Base-by-base conservation (phyloP, 78 protist species). In the Guillardia theta region DNA sequence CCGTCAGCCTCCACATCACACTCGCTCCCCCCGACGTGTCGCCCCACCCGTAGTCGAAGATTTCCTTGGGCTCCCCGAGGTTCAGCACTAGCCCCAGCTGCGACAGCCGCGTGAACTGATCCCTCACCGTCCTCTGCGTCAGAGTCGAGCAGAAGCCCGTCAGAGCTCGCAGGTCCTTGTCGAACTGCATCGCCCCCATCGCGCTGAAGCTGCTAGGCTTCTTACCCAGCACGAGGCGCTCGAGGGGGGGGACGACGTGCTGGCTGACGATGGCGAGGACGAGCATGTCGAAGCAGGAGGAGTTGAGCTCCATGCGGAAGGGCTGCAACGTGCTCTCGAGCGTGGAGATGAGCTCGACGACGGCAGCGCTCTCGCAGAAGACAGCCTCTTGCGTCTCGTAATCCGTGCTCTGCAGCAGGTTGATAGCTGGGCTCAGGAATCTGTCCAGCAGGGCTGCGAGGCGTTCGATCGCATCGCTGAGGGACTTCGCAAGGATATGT, bases 121-220 rank as follows among this genome's bases (percentile, higher is more conserved):
- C 83, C 27, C 83, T 36, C 27, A 70, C 10, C 46, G 83, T 24
- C 46, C 83, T 36, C n/a, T 4, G 6, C 36, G 83, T 70, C 46
- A 70, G 83, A 24, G 3, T 1, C 21, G 83, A 70, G 41, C n/a
- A 33, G 83, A 18, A 4, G 83, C 36, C 83, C 36, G 41, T 70
- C 46, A 70, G 83, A 12, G 83, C 83, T 36, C 83, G 83, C 41
- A 70, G 41, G 83, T 70, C 83, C 83, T 70, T 70, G 83, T 70
- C 83, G 41, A 70, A 70, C 45, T 33, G 83, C 83, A 70, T 70
- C 45, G 83, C 83, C 41, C 83, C 83, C 33, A 70, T 22, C 45
- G 45, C 41, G 41, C 41, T 24, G 41, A 4, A 70, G 46, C n/a
- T 12, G 36, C 33, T 43, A 22, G 83, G 46, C 83, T 18, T 4